These are phyloP conservation scores for Microsporum ferrugineum DNA, from an alignment of 2,329 filamentous ascomycete species.

Conservation along the genomic window DNA sequence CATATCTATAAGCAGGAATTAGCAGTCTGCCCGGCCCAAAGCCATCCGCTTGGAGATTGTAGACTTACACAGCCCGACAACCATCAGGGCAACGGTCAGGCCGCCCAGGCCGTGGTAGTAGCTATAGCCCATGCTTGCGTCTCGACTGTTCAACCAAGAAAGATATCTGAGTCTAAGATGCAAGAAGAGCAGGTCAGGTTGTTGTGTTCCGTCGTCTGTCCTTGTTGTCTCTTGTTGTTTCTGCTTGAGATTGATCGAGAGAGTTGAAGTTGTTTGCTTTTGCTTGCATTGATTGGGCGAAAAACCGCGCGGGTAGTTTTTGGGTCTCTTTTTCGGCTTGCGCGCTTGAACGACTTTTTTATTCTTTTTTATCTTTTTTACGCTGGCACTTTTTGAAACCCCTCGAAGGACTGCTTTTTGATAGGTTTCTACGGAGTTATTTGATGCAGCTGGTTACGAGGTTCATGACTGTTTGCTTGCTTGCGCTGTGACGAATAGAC, in stretches of 20 bases:
- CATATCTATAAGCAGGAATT: constrained; percentile 58
- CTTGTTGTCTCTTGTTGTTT: not conserved
- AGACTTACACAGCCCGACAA: constrained; percentile 68
- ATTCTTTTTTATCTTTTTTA: not conserved
- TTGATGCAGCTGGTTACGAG: constrained; percentile 2
- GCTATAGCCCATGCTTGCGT: constrained; percentile 51
- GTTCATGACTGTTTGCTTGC: constrained; percentile 5
- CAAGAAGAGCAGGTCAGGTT: not conserved
- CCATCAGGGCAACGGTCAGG: constrained; percentile 54
- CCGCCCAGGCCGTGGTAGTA: constrained; percentile 55
- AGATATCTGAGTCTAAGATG: not conserved
- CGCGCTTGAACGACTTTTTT: not conserved
- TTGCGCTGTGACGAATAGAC: not conserved
- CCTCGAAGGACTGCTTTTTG: too few relatives aligned
- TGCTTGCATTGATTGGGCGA: not conserved
- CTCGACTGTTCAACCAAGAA: not conserved
- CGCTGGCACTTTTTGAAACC: not conserved
- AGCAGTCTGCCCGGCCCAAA: constrained; percentile 6
- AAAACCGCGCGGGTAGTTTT: not conserved
- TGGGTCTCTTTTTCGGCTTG: too few relatives aligned
- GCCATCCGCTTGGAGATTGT: constrained; percentile 4
- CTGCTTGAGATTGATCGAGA: not conserved
- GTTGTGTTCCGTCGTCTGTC: not conserved
- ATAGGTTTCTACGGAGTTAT: not conserved
- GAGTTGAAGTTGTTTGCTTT: not conserved